A percentile compares a stretch with the other conserved stretches of the same genome.
Evolutionary conservation across 768 basidiomycete genomes (phyloP).

Genomic region (Hortiboletus flavorubellus): DNA sequence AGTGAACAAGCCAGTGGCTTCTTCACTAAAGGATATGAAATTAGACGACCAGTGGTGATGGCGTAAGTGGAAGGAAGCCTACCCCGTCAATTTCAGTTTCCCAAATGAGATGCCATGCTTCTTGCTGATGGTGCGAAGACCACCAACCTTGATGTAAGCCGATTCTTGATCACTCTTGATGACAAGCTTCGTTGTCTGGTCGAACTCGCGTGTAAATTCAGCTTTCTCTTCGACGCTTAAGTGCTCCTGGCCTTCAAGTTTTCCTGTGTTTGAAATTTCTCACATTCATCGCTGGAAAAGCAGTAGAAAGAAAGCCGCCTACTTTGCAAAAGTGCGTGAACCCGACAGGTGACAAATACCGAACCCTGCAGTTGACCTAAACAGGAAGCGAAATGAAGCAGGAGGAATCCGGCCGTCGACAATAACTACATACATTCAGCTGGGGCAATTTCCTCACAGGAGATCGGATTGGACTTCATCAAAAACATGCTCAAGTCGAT

Average conservation of each 20-base stretch:
- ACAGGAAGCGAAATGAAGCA: background rate
- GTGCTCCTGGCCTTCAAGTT: slow-evolving; percentile 3
- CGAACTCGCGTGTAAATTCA: slow-evolving; percentile 3
- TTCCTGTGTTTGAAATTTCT: background rate
- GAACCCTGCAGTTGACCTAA: slow-evolving; percentile 46
- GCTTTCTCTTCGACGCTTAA: background rate
- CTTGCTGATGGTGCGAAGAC: background rate
- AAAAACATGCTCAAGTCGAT: slow-evolving; percentile 37
- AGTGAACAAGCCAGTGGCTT: slow-evolving; percentile 10
- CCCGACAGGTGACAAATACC: slow-evolving; percentile 42
- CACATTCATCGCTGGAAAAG: background rate
- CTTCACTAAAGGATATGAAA: background rate
- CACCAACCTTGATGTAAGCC: slow-evolving; percentile 7
- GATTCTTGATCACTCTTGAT: slow-evolving; percentile 7
- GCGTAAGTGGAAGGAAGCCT: background rate
- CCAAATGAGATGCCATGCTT: slow-evolving; percentile 1
- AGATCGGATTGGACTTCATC: slow-evolving; percentile 17
- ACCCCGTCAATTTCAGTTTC: slow-evolving; percentile 14
- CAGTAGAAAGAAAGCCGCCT: background rate
- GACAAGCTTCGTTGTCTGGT: background rate
- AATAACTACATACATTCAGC: slow-evolving; percentile 21
- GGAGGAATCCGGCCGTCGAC: background rate
- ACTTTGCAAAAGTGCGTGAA: slow-evolving; percentile 36
- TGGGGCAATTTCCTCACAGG: slow-evolving; percentile 33
- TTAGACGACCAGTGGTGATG: background rate